Percentiles rank a stretch among this genome's conserved stretches.
Evolutionary conservation across 1,284 basidiomycete genomes (phyloP).

Genomic region (Leccinum griseonigrum): DNA sequence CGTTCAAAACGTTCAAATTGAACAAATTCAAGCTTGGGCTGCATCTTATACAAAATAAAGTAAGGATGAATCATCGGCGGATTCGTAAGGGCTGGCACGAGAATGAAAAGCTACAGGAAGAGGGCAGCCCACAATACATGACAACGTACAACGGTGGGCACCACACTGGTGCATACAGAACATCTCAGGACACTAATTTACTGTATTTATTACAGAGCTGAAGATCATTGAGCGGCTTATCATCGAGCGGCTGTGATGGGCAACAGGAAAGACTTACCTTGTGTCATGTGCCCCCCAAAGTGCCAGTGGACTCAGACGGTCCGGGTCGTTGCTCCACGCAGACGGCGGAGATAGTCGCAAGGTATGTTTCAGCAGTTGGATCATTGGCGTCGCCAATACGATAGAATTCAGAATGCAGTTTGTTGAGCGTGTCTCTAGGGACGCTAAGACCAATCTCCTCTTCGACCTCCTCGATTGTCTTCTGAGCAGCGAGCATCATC

Average conservation of each 20-base stretch:
- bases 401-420: constrained; percentile 2
- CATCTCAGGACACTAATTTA: neutral
- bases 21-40: neutral
- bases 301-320: neutral
- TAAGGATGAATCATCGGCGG: neutral
- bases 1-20: neutral
- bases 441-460: constrained; percentile 1
- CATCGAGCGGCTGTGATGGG: neutral
- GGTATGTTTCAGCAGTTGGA: neutral
- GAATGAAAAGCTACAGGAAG: neutral
- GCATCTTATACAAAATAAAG: neutral
- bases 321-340: neutral
- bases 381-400: neutral
- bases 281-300: neutral
- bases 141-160: neutral
- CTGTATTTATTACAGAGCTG: neutral
- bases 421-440: neutral
- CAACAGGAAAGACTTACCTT: neutral
- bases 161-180: too few species aligned
- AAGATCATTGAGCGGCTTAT: neutral
- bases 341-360: neutral
- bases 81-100: neutral
- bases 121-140: neutral
- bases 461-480: constrained; percentile 1
- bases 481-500: constrained; percentile 3